Evolutionary conservation across 108 stramenopile species (phyloP).

Genomic region (Schizochytrium sp.): DNA sequence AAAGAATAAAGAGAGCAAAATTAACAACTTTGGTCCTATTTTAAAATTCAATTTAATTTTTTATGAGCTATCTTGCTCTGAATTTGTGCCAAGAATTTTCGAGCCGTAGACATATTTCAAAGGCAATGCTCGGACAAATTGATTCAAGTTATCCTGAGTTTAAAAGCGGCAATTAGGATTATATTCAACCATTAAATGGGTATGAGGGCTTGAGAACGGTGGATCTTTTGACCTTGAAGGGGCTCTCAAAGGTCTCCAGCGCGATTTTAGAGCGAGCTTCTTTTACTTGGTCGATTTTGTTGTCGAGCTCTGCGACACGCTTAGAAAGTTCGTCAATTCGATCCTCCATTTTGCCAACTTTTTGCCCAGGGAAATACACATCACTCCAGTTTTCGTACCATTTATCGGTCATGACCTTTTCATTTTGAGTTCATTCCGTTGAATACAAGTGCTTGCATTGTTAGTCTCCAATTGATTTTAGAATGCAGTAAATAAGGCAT

Average conservation of each 20-base stretch:
- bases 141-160: neutral
- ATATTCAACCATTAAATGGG: neutral
- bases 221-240: slow-evolving; percentile 4
- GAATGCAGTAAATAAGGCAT: no score
- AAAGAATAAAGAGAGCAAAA: neutral
- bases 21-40: no score
- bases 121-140: no score
- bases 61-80: no score
- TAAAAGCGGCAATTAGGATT: neutral
- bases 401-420: slow-evolving; percentile 22
- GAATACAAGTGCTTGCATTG: neutral
- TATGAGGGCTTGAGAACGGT: slow-evolving; percentile 25
- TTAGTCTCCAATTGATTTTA: neutral
- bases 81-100: no score
- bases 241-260: slow-evolving; percentile 30
- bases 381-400: slow-evolving; percentile 59
- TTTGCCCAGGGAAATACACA: slow-evolving; percentile 31
- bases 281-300: neutral
- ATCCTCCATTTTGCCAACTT: neutral
- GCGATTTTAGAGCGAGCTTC: slow-evolving; percentile 1
- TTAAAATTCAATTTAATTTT: no score
- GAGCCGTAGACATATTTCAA: no score
- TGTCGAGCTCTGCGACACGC: slow-evolving; percentile 39
- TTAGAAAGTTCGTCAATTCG: neutral
- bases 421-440: neutral